phyloP scores from a whole-genome alignment of 2,329 filamentous ascomycete genomes.

The Gyromitra esculenta region DNA sequence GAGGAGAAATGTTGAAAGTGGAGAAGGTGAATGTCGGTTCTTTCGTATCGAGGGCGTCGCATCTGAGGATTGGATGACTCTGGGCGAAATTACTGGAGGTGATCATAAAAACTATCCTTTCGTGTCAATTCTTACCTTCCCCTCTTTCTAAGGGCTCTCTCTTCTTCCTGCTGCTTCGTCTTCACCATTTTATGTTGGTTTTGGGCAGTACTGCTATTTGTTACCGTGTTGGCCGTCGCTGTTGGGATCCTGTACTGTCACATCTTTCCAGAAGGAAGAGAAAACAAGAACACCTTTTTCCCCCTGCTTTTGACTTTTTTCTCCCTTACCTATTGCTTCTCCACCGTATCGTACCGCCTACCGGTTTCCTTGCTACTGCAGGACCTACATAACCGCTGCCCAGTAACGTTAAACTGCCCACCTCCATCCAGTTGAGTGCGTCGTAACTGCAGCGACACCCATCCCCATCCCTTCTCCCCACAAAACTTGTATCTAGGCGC shows the following conservation, averaged over 20 bases:
- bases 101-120: constrained; percentile 45
- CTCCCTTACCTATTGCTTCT: constrained; percentile 15
- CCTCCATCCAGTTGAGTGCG: constrained; percentile 28
- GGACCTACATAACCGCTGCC: constrained; percentile 48
- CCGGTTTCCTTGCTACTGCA: constrained; percentile 46
- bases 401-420: constrained; percentile 46
- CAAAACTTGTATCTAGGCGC: constrained; percentile 44
- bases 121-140: constrained; percentile 17
- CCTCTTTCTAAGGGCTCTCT: constrained; percentile 14
- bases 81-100: constrained; percentile 24
- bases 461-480: constrained; percentile 37
- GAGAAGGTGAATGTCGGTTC: constrained; percentile 9
- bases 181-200: constrained; percentile 21
- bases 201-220: not conserved
- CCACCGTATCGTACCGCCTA: constrained; percentile 30
- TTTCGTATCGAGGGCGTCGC: constrained; percentile 21
- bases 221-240: constrained; percentile 1
- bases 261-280: constrained; percentile 39
- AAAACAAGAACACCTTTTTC: constrained; percentile 23
- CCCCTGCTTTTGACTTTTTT: constrained; percentile 35
- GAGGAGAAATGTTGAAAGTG: constrained; percentile 9
- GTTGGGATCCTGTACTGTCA: constrained; percentile 24
- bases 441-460: constrained; percentile 39
- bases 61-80: constrained; percentile 19
- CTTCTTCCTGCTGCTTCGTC: constrained; percentile 19